Evolutionary conservation across 306 rosid species (phyloP), one percentile per base, ranked within the genome.

Genomic region (Sesbania bispinosa): DNA sequence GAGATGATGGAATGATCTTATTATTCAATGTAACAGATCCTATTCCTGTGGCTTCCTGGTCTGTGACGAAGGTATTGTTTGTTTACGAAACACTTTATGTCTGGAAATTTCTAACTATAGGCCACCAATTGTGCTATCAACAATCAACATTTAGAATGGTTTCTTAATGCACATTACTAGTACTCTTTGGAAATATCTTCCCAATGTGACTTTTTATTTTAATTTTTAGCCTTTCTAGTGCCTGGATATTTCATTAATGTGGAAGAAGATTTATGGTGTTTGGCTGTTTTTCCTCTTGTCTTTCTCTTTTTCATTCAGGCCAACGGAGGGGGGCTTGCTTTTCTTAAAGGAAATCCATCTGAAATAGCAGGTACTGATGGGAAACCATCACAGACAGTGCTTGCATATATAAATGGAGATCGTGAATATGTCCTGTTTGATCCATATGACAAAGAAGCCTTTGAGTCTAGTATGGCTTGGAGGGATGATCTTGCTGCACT

Each of bases 281-380:
- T 52, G n/a, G 41, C 20, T 19, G 26, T 61, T 53, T 60, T 32
- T 19, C 19, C 16, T 15, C 32, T 38, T 35, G 10, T 43, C 52
- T 46, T 63, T 11, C 8, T 6, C 10, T 70, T n/a, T 30, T 61
- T 19, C 41, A 67, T 65, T 24, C 81, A 94, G 99, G 95, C 96
- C 58, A 80, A 75, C 70, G 99, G 97, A 74, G 99, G 99, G 39
- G 85, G 88, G 5, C 80, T 94, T 82, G 85, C 88, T 53, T 91
- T 91, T 71, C 78, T 94, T 58, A 82, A 78, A 69, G 81, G 76
- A 57, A 63, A 83, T 74, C 42, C 36, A 3, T 62, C 81, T 64
- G 72, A 83, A 54, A 57, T 29, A 67, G 71, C 39, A 73, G 67
- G 43, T 52, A 32, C 16, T 41, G 89, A 82, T 76, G 84, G 75